Conservation (phyloP, 2,329 filamentous ascomycete species). For the Aspergillus sp. region DNA sequence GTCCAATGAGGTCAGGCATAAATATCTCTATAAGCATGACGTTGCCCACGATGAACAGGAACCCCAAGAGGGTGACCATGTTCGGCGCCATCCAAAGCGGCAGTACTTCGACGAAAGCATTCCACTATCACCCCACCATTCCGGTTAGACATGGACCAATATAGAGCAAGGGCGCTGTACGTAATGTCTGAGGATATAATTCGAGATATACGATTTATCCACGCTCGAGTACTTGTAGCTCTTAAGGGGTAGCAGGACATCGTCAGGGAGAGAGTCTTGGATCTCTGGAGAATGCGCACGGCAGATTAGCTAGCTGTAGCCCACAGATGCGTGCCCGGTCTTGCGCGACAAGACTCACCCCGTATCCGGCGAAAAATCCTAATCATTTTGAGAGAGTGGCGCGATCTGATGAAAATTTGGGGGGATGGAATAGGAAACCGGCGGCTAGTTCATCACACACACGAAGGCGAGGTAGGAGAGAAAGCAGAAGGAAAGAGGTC, state of each 20-base stretch:
- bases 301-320: constrained; percentile 5
- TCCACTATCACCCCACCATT: constrained; percentile 68
- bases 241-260: constrained; percentile 86
- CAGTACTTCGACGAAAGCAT: constrained; percentile 86
- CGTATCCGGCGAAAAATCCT: constrained; percentile 35
- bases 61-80: constrained; percentile 93
- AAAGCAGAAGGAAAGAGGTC: not conserved
- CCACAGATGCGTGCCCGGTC: not conserved
- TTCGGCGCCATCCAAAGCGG: constrained; percentile 97
- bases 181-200: constrained; percentile 92
- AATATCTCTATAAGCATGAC: constrained; percentile 72
- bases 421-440: not conserved
- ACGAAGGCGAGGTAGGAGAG: not conserved
- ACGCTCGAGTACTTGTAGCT: constrained; percentile 97
- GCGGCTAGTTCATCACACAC: constrained; percentile 5
- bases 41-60: constrained; percentile 89
- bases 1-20: constrained; percentile 87
- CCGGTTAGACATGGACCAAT: constrained; percentile 13
- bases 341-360: constrained; percentile 25
- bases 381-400: constrained; percentile 25
- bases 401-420: not conserved
- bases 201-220: constrained; percentile 90
- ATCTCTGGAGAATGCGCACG: constrained; percentile 26
- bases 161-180: constrained; percentile 56
- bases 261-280: constrained; percentile 72